These are phyloP conservation scores for Chionographis japonica DNA, from an alignment of 106 monocot genomes.

Conservation along the genomic window DNA sequence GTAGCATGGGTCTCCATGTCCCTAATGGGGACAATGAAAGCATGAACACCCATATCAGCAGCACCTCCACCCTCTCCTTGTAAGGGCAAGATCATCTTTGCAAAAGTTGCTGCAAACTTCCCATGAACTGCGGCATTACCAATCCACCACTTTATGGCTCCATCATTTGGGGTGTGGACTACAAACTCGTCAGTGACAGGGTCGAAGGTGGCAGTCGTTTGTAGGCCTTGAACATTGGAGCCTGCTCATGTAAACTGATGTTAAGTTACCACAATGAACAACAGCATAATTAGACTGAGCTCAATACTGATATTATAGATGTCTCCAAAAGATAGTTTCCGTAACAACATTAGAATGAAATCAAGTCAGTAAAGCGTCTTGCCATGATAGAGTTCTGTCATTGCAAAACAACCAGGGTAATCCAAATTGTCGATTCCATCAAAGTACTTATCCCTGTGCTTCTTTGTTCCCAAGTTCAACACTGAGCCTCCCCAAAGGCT, in stretches of 20 bases:
- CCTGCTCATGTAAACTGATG: conserved; percentile 29
- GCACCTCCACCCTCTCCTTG: conserved; percentile 37
- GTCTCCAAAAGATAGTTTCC: too few relatives aligned
- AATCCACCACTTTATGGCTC: conserved; percentile 99
- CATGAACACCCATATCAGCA: conserved; percentile 90
- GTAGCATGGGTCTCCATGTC: conserved; percentile 62
- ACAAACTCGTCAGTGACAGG: conserved; percentile 81
- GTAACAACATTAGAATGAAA: too few relatives aligned
- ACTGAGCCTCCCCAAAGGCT: conserved; percentile 99
- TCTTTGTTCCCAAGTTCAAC: conserved; percentile 88
- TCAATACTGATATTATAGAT: neutral
- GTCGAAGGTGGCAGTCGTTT: conserved; percentile 97
- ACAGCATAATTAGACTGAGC: neutral
- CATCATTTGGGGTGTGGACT: conserved; percentile 89
- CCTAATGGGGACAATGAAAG: conserved; percentile 93
- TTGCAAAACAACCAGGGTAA: conserved; percentile 94
- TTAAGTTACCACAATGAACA: neutral
- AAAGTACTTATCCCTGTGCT: conserved; percentile 85
- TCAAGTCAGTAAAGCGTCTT: conserved; percentile 5
- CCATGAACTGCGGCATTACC: conserved; percentile 96
- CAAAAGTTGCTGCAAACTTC: conserved; percentile 94
- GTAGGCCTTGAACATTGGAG: conserved; percentile 91
- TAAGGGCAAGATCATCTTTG: conserved; percentile 64
- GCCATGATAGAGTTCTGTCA: conserved; percentile 99
- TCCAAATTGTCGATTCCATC: conserved; percentile 86